Evolutionary conservation across 225 moss, liverwort and hornwort genomes (phyloP), one percentile per base, ranked within the genome.

Genomic region (Anthoceros angustus): DNA sequence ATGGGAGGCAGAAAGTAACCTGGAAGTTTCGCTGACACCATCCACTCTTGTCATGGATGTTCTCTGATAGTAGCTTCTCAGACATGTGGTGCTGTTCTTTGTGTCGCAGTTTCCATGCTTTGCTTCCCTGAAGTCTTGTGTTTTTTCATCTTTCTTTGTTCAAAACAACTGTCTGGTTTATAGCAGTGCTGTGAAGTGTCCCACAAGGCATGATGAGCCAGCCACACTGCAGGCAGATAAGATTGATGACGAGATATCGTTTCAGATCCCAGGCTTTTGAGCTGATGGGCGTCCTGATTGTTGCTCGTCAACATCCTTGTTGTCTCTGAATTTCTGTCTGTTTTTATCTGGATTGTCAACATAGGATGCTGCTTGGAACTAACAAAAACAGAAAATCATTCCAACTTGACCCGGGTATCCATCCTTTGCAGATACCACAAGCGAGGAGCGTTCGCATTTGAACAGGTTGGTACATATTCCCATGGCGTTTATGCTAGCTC

Each of bases 21-120:
- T 55, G 55, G 23, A 55, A 55, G 55, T 8, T 8, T 55, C 55
- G 55, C 55, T 55, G 55, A 55, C 55, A 55, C n/a, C 55, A 55
- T 55, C 23, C 55, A 20, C 12, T 32, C 32, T 4, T 32, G 16
- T 15, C n/a, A 55, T 55, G 55, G 55, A 55, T 55, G 55, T 55
- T 55, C 23, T 55, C 55, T 55, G 55, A 55, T 55, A 55, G 55
- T 55, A 55, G 55, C 55, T 55, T 55, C 55, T 55, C 55, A 55
- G 55, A 55, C 55, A 55, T 55, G 1, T 1, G 32, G 32, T 4
- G 32, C 32, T 32, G 32, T 32, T 32, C 2, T 32, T 4, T 32
- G 32, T 32, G 4, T 32, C 32, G 32, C 4, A 32, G 2, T 32
- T 32, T 32, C 32, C 32, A 32, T 32, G 32, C 32, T 32, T 32